Conservation (phyloP, 495 filamentous ascomycete species). For the Penicillium paradoxum region DNA sequence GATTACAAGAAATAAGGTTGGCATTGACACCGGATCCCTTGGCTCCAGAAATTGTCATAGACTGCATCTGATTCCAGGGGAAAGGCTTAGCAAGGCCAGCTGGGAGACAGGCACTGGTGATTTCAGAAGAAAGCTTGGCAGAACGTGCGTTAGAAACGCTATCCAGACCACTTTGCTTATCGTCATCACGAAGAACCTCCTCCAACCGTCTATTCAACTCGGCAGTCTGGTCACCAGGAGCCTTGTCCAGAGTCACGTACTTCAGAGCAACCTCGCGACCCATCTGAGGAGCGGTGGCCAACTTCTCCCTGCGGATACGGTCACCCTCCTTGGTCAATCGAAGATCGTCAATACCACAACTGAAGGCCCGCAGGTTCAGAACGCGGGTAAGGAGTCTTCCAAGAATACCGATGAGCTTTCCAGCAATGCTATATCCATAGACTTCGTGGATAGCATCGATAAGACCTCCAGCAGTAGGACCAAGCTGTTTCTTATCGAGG, state of each 20-base stretch:
- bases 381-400: constrained; percentile 86
- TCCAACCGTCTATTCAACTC: constrained; percentile 74
- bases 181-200: constrained; percentile 84
- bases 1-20: constrained; percentile 93
- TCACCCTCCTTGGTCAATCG: constrained; percentile 80
- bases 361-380: constrained; percentile 89
- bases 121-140: constrained; percentile 65
- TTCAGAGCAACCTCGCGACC: constrained; percentile 80
- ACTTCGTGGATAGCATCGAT: constrained; percentile 90
- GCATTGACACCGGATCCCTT: constrained; percentile 94
- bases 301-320: constrained; percentile 58
- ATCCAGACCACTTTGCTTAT: constrained; percentile 84
- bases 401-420: constrained; percentile 79
- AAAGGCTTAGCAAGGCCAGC: constrained; percentile 81
- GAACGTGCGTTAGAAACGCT: constrained; percentile 72
- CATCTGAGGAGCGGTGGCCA: constrained; percentile 64
- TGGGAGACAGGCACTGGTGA: constrained; percentile 77
- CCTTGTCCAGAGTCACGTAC: constrained; percentile 81
- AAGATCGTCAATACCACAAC: constrained; percentile 96
- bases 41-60: constrained; percentile 94
- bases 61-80: constrained; percentile 97
- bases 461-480: constrained; percentile 78
- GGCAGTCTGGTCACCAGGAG: constrained; percentile 54
- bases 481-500: constrained; percentile 93
- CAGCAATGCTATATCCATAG: constrained; percentile 82